Evolutionary conservation across 345 rosid species (phyloP).

Genomic region (Euclidium syriacum): DNA sequence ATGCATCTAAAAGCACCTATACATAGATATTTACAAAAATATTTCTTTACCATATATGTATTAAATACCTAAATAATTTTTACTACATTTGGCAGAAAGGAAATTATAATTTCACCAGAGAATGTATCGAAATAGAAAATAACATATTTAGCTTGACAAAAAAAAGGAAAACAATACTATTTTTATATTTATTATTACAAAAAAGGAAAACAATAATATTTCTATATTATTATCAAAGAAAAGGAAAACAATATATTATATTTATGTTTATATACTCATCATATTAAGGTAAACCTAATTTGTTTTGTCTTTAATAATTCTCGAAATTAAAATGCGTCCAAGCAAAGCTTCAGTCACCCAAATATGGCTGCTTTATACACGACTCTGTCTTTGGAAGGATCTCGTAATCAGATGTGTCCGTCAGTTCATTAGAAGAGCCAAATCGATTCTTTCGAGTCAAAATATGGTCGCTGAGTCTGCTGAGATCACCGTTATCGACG

Average conservation of each 20-base stretch:
- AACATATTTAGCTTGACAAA: too few relatives aligned
- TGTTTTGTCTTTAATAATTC: not conserved
- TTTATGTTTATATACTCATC: not conserved
- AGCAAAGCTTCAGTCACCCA: slow-evolving; percentile 23
- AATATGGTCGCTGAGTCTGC: slow-evolving; percentile 20
- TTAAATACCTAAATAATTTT: not conserved
- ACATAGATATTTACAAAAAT: not conserved
- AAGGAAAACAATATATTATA: too few relatives aligned
- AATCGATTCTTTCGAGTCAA: slow-evolving; percentile 18
- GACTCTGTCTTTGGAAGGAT: slow-evolving; percentile 24
- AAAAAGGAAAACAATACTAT: too few relatives aligned
- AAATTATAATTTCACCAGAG: not conserved
- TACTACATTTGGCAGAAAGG: not conserved
- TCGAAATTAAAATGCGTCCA: slow-evolving; percentile 18
- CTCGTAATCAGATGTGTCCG: slow-evolving; percentile 18
- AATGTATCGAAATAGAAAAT: not conserved
- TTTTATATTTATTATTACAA: too few relatives aligned
- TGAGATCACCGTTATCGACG: slow-evolving; percentile 21
- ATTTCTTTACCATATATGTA: not conserved
- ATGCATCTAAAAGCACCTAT: not conserved
- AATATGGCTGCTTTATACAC: slow-evolving; percentile 25
- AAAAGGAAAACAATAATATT: too few relatives aligned
- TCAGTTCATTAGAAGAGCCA: slow-evolving; percentile 12
- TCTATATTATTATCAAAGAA: too few relatives aligned
- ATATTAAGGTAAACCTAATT: not conserved